These are phyloP conservation scores for Vicia villosa DNA, from an alignment of 306 rosid genomes.

Conservation along the genomic window DNA sequence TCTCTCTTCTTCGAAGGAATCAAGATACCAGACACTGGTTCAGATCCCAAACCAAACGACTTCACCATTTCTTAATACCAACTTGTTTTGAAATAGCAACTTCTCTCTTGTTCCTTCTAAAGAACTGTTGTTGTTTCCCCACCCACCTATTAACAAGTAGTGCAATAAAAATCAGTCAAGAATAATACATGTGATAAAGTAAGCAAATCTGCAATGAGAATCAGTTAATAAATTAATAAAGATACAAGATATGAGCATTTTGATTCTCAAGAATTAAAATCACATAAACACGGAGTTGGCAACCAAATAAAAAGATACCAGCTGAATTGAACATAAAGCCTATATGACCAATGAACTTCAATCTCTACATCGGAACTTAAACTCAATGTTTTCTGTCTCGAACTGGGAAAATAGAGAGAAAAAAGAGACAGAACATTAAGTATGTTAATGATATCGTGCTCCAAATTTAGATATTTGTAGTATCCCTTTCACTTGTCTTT, in stretches of 20 bases:
- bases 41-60: slow-evolving; percentile 58
- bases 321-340: neutral
- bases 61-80: slow-evolving; percentile 51
- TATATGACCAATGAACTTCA: slow-evolving; percentile 6
- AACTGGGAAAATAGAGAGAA: neutral
- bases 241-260: slow-evolving; percentile 19
- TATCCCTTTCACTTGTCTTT: slow-evolving; percentile 4
- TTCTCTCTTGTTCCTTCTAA: slow-evolving; percentile 5
- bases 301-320: slow-evolving; percentile 2
- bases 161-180: slow-evolving; percentile 2
- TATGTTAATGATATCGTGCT: neutral
- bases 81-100: slow-evolving; percentile 2
- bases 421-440: neutral
- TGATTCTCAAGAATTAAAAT: neutral
- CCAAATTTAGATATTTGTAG: neutral
- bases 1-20: slow-evolving; percentile 62
- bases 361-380: neutral
- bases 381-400: slow-evolving; percentile 1
- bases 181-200: slow-evolving; percentile 55
- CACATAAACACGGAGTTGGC: neutral
- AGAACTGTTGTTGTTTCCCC: neutral
- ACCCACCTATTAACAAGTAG: neutral
- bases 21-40: slow-evolving; percentile 75
- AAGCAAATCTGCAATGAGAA: slow-evolving; percentile 64
- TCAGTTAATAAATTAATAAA: slow-evolving; percentile 2